These are phyloP conservation scores for Dendryphion nanum DNA, from an alignment of 2,329 filamentous ascomycete genomes.

Conservation along the genomic window DNA sequence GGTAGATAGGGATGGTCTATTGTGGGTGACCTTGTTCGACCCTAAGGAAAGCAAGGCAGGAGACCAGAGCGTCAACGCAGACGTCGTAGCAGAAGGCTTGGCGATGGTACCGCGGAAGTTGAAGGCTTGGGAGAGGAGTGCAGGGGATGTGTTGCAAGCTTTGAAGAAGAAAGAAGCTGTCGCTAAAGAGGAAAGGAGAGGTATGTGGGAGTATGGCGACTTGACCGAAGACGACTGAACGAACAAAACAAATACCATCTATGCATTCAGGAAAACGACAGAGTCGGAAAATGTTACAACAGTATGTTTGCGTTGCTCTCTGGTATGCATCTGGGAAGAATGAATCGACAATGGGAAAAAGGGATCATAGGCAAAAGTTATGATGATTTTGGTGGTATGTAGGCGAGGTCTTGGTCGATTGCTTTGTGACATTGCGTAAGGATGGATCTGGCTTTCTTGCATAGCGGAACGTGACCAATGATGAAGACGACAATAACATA, in stretches of 20 bases:
- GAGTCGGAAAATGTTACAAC: no score
- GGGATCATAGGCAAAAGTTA: no score
- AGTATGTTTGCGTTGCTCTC: no score
- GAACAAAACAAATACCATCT: not conserved
- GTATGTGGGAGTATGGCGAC: slow-evolving; percentile 99
- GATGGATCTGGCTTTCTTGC: no score
- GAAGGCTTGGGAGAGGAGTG: slow-evolving; percentile 83
- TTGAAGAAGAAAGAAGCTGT: slow-evolving; percentile 71
- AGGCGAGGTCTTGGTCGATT: no score
- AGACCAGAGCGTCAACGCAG: slow-evolving; percentile 84
- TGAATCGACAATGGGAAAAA: no score
- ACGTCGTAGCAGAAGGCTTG: slow-evolving; percentile 77
- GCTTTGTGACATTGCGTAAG: no score
- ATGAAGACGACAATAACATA: no score
- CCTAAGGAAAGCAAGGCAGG: slow-evolving; percentile 60
- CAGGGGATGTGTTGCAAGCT: slow-evolving; percentile 67
- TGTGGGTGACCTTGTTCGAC: slow-evolving; percentile 88
- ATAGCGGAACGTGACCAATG: no score
- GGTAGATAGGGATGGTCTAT: slow-evolving; percentile 74
- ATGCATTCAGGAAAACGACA: no score
- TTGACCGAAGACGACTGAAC: slow-evolving; percentile 64
- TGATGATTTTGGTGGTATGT: no score
- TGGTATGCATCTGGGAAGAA: not conserved
- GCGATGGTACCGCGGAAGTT: slow-evolving; percentile 92
- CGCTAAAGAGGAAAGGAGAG: slow-evolving; percentile 76